Evolutionary conservation across 2,329 filamentous ascomycete genomes (phyloP), one percentile per base, ranked within the genome.

Genomic region (Mariannaea elegans): DNA sequence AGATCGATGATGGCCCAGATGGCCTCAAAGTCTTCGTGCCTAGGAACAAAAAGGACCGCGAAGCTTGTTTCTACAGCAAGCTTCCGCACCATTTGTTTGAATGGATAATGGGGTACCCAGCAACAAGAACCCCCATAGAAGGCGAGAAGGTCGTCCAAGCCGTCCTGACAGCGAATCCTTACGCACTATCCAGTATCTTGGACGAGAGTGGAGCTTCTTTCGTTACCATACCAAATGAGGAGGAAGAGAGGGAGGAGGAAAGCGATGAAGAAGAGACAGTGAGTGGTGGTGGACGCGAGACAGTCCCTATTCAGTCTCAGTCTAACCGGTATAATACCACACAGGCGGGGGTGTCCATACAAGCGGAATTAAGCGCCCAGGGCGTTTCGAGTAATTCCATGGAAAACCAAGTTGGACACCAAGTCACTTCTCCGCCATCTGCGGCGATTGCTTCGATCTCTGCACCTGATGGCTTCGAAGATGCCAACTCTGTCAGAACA

Each of bases 21-120:
- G 12, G 23, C 0, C 60, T 77, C 4, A 64, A 61, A 3, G 49
- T 79, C 0, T 79, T 73, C n/a, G 55, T 80, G 0, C 77, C 77
- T 0, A 62, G 60, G 4, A 49, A 71, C 9, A 64, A 62, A 12
- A 59, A 67, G 9, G 44, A 59, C 0, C 77, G 75, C 45, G 63
- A 71, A 5, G 62, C 71, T 6, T 72, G 67, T 49, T 77, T 75
- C 59, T 63, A 56, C 10, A 65, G 63, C 0, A 27, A 48, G 1
- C 72, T 79, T 2, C 68, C 75, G 0, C 51, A 63, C 6, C 67
- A 57, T 1, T 63, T 80, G 2, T 63, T 73, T 0, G 56, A 69
- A 9, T 78, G 75, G 75, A 67, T 80, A 39, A 77, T 79, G 75
- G 32, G 13, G 21, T 16, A 38, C 8, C 18, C 29, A 5, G 14